phyloP scores from a whole-genome alignment of 768 basidiomycete genomes.

The Tricholoma sp. region DNA sequence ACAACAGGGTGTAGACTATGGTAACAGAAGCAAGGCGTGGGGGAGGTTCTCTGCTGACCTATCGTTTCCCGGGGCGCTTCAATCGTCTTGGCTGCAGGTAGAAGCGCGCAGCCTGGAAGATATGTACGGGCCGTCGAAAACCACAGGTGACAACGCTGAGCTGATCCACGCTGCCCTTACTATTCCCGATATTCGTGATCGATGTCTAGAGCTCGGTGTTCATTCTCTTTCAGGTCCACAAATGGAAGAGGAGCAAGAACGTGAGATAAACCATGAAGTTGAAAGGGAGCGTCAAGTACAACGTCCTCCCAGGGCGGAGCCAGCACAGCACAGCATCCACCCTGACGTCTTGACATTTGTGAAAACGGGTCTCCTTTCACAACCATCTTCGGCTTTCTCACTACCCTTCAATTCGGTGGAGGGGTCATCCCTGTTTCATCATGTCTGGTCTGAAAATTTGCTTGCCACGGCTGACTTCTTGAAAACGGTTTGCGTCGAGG shows the following conservation, averaged over 20 bases:
- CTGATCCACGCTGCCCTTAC: constrained; percentile 7
- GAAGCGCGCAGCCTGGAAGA: constrained; percentile 32
- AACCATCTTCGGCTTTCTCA: constrained; percentile 14
- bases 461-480: constrained; percentile 31
- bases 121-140: constrained; percentile 22
- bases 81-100: constrained; percentile 31
- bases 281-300: constrained; percentile 37
- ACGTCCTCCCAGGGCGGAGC: constrained; percentile 24
- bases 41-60: background rate
- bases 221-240: constrained; percentile 11
- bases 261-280: constrained; percentile 39
- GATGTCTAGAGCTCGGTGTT: constrained; percentile 24
- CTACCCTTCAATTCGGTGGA: constrained; percentile 8
- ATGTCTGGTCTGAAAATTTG: constrained; percentile 20
- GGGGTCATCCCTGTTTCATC: constrained; percentile 7
- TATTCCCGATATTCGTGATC: constrained; percentile 18
- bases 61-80: constrained; percentile 8
- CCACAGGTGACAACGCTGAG: background rate
- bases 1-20: constrained; percentile 31
- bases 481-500: constrained; percentile 18
- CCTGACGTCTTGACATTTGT: constrained; percentile 23
- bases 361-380: constrained; percentile 20
- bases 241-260: constrained; percentile 46
- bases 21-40: constrained; percentile 20
- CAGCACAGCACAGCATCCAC: constrained; percentile 25